phyloP scores from a whole-genome alignment of 371 early-diverging fungal genomes.

The Basidiobolus heterosporus region DNA sequence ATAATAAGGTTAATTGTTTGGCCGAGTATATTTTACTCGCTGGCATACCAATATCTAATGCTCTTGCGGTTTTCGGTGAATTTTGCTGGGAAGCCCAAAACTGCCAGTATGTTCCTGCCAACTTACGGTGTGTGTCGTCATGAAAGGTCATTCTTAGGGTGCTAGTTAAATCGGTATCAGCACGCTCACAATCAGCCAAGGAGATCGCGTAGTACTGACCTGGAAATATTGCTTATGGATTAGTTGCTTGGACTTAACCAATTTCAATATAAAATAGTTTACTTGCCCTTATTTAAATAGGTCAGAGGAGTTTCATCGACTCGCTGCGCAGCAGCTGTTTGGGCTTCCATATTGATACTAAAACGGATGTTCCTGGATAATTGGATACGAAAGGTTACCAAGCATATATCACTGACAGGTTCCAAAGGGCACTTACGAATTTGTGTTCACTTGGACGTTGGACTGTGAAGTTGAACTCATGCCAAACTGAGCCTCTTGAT shows the following conservation, averaged over 20 bases:
- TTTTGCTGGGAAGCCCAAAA: slow-evolving; percentile 60
- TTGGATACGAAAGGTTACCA: too few relatives aligned
- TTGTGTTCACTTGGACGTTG: too few relatives aligned
- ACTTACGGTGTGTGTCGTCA: slow-evolving; percentile 50
- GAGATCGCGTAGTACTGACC: slow-evolving; percentile 35
- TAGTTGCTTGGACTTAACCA: slow-evolving; percentile 4
- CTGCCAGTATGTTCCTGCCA: slow-evolving; percentile 52
- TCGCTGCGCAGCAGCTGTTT: slow-evolving; percentile 34
- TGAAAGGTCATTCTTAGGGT: slow-evolving; percentile 54
- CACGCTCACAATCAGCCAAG: slow-evolving; percentile 24
- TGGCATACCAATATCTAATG: slow-evolving; percentile 23
- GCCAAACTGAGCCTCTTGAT: too few relatives aligned
- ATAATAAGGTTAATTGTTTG: background rate
- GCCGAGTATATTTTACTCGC: background rate
- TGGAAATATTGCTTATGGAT: slow-evolving; percentile 13
- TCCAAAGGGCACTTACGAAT: too few relatives aligned
- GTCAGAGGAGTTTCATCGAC: slow-evolving; percentile 31
- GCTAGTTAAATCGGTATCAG: slow-evolving; percentile 27
- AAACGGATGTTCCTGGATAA: slow-evolving; percentile 5
- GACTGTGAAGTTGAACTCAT: too few relatives aligned
- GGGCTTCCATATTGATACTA: slow-evolving; percentile 18
- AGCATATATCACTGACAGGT: too few relatives aligned
- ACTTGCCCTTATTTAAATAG: slow-evolving; percentile 38
- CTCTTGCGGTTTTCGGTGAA: slow-evolving; percentile 37
- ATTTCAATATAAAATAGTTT: background rate